Evolutionary conservation across 345 rosid genomes (phyloP), one percentile per base, ranked within the genome.

Genomic region (Citrus medica): DNA sequence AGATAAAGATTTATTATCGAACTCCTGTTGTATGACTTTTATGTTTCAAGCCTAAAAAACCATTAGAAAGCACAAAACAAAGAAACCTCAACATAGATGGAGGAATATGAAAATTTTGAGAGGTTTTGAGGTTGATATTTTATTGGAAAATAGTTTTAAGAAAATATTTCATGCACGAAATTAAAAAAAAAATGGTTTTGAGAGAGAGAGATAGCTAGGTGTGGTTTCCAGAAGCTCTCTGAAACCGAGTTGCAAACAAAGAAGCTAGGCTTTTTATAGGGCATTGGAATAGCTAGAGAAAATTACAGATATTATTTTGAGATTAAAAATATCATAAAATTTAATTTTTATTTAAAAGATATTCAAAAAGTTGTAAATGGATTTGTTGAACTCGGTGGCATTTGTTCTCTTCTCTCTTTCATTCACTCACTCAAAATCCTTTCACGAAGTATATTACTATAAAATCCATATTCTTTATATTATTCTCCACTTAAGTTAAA

Each of bases 221-320:
- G 5, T 76, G 73, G 55, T 78, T 78, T 76, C 56, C 30, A 73
- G 79, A 56, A 35, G 56, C 69, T 7, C 74, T 78, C 64, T 75
- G 79, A 79, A 79, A 82, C 85, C 81, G 5, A 76, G 74, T 83
- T 85, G 81, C 78, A 69, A 37, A 82, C 75, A 75, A 75, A 73
- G 75, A 67, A 33, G 63, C 37, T 4, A 64, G 33, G 67, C 78
- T 64, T 56, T 76, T 78, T 81, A 64, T 69, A 71, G 76, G 79
- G 68, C 33, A n/a, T 35, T 53, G 55, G 38, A 51, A 33, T 76
- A 10, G 30, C 10, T 22, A 10, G 32, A 42, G 10, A 27, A 24
- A 74, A 21, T 73, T 4, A 63, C 13, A 8, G 21, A 21, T 28
- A 42, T 4, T 21, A 10, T 7, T 17, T 48, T 65, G 16, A 40